Evolutionary conservation across 208 protist genomes (phyloP).

Genomic region (Lotmaria passim): DNA sequence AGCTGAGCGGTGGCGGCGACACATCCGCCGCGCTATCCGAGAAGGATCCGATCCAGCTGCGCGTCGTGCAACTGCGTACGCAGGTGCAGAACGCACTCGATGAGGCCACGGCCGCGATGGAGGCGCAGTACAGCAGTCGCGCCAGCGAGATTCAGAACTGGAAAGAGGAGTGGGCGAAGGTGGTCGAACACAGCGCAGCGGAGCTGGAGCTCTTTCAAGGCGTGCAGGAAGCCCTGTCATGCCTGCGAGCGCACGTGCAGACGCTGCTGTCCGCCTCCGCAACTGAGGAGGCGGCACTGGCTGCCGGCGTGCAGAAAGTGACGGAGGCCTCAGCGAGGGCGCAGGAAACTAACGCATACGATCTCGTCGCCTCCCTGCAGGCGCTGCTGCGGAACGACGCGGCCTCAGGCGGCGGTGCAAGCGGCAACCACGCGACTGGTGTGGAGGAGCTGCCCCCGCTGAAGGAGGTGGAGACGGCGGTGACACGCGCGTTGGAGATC

Average conservation of each 20-base stretch:
- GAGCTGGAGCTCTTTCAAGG: constrained; percentile 64
- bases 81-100: constrained; percentile 24
- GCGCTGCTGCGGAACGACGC: constrained; percentile 32
- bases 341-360: constrained; percentile 16
- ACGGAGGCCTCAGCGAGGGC: constrained; percentile 30
- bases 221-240: constrained; percentile 67
- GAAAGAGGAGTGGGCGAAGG: constrained; percentile 34
- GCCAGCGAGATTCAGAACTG: constrained; percentile 45
- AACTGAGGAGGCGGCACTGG: constrained; percentile 55
- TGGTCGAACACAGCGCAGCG: constrained; percentile 56
- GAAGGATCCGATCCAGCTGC: constrained; percentile 33
- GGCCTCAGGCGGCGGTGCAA: background rate
- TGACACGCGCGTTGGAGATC: constrained; percentile 41
- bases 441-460: constrained; percentile 32
- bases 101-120: constrained; percentile 28
- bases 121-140: constrained; percentile 46
- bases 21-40: constrained; percentile 1
- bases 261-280: constrained; percentile 56
- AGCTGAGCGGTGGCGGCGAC: constrained; percentile 32
- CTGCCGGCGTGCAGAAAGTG: constrained; percentile 25
- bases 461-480: constrained; percentile 25
- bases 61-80: constrained; percentile 22
- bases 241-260: constrained; percentile 77
- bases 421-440: background rate
- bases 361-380: constrained; percentile 39